These are phyloP conservation scores for Lentinula aciculospora DNA, from an alignment of 768 basidiomycete species.

Conservation along the genomic window DNA sequence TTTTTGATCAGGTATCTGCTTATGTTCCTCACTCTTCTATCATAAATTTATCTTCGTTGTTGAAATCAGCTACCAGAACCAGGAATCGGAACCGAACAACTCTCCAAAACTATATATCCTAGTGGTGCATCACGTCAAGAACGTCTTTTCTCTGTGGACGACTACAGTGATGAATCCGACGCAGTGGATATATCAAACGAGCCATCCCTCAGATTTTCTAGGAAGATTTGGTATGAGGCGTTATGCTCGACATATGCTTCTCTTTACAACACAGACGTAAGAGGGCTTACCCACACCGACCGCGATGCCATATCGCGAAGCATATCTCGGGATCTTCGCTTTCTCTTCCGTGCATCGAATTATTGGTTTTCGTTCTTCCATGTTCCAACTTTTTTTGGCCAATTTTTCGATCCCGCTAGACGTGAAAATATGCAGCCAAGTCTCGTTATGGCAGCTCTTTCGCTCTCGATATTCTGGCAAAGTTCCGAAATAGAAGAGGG, in stretches of 20 bases:
- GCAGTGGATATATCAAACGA: conserved; percentile 35
- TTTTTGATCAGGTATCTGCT: neutral
- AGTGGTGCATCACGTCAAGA: neutral
- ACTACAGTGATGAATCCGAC: conserved; percentile 16
- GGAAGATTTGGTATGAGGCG: conserved; percentile 79
- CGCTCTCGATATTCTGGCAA: conserved; percentile 63
- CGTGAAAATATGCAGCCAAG: conserved; percentile 63
- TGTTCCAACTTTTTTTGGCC: conserved; percentile 59
- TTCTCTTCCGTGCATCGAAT: conserved; percentile 57
- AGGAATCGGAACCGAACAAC: neutral
- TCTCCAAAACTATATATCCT: neutral
- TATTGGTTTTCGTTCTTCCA: conserved; percentile 76
- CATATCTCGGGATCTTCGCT: conserved; percentile 54
- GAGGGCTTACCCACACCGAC: conserved; percentile 27
- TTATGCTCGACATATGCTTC: conserved; percentile 51
- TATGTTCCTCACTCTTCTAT: neutral
- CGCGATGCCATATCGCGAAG: conserved; percentile 39
- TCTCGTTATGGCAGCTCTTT: conserved; percentile 54
- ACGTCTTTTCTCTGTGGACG: conserved; percentile 14
- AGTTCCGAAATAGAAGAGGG: conserved; percentile 59
- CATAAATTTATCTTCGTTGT: neutral
- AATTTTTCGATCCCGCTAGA: conserved; percentile 47
- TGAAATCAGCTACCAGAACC: neutral
- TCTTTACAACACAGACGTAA: conserved; percentile 19
- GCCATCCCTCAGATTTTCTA: conserved; percentile 62